Evolutionary conservation across 495 filamentous ascomycete species (phyloP), one percentile per base, ranked within the genome.

Genomic region (Aspergillus olivimuriae): DNA sequence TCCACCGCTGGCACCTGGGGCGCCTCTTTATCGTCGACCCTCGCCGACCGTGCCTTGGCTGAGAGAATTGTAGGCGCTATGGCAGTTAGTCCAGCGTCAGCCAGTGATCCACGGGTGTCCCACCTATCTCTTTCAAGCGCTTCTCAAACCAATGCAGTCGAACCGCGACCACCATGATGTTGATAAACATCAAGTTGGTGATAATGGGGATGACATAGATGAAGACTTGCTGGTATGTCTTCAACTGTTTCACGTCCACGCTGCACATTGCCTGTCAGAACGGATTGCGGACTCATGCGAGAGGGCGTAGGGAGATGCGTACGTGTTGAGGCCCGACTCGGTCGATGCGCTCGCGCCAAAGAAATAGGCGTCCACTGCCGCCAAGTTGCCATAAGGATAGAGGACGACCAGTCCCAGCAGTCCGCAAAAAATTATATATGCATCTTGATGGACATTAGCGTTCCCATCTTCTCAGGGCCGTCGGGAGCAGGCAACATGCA

Each of bases 311-410:
- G 11, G 19, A 16, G 10, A 17, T 9, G 56, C 62, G 34, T 11
- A 69, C 65, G 66, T 63, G 41, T 70, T 71, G 11, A 71, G 44
- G 0, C 68, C 68, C 11, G 68, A 68, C 41, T 62, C 61, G 2
- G 68, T 69, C 6, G 66, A 63, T 4, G 66, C 47, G 34, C 66
- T 70, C 24, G 56, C 64, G 9, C 68, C 66, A 14, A 71, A 70
- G 40, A 72, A 70, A 49, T 61, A 72, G 14, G 66, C 63, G 47
- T 72, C 68, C 15, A 66, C 46, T 0, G 65, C 59, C 21, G 44
- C 47, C 17, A 72, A 20, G 41, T 69, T 71, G 20, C 66, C 66
- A 46, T 62, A 64, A 6, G 66, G 67, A 10, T 36, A 36, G 15
- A 36, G 2, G 34, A 36, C 19, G 4, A 36, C 15, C 4, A 36